Base-by-base conservation (phyloP, 768 basidiomycete species). In the Sporobolomyces phaffii region DNA sequence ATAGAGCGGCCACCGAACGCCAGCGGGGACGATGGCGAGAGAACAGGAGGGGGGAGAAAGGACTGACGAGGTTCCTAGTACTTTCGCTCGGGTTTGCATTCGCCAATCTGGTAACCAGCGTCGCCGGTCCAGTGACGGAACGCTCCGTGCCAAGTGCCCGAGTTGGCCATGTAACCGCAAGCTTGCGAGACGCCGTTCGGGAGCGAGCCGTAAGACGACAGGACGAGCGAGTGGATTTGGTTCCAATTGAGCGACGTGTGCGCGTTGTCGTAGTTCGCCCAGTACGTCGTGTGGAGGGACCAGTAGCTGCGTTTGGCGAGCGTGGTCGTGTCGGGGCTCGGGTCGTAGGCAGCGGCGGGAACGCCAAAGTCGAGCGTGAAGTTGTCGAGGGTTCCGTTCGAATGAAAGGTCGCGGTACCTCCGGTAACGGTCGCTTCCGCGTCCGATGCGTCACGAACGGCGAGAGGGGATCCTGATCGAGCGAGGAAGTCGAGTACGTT, bases 81-180 rank as follows among this genome's bases (percentile, higher is more conserved):
- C 26, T 49, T 31, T 26, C 48, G 48, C 15, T 26, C 48, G 20
- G 24, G 26, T 20, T 49, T 10, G 20, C 48, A 49, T 15, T 49
- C 48, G 26, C 48, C 48, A 26, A 49, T 31, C 29, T 26, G 15
- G 48, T 49, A 49, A 26, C 48, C 48, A 29, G 6, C 6, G 48
- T 49, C 48, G 26, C 48, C 48, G 20, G 48, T 49, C 48, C 48
- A 49, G 29, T 49, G 48, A 9, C 48, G 48, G 48, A 49, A 49
- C 28, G 48, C 24, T 10, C 48, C 48, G 29, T 49, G 48, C 48
- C 48, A 49, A 29, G 24, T 49, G 9, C 48, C 48, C 48, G 48
- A 49, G 26, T 49, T 49, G 24, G 48, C 48, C 48, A 49, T 49
- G 48, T 49, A 49, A 6, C 48, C 48, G 48, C 48, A 49, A 11